Conservation (phyloP, 2,329 filamentous ascomycete species). For the Sporothrix dimorphospora region DNA sequence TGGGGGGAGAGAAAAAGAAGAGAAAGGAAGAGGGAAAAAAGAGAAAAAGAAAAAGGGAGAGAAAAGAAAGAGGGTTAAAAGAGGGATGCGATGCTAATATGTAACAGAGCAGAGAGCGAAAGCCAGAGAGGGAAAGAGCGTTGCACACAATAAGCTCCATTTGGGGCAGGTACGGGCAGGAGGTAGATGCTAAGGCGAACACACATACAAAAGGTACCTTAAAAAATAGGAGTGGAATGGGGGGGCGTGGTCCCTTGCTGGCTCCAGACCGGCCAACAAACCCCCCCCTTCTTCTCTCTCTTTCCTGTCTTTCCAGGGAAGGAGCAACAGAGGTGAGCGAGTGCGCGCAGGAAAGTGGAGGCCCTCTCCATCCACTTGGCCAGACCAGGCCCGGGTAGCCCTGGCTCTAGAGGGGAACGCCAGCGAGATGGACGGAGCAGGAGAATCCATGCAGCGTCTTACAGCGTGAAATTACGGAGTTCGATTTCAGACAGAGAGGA, state of each 20-base stretch:
- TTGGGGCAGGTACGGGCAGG: background rate
- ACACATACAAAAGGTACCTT: slow-evolving; percentile 20
- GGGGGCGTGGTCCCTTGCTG: slow-evolving; percentile 20
- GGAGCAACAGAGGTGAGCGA: slow-evolving; percentile 13
- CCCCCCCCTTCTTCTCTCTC: background rate
- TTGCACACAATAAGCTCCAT: slow-evolving; percentile 10
- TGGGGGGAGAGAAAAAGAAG: slow-evolving; percentile 16
- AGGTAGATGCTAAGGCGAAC: background rate
- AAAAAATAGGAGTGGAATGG: slow-evolving; percentile 1
- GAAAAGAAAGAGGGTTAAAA: slow-evolving; percentile 9
- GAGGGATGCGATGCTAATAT: slow-evolving; percentile 18
- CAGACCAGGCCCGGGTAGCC: slow-evolving; percentile 6
- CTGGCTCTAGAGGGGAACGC: background rate
- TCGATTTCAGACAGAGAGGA: background rate
- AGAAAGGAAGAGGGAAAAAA: background rate
- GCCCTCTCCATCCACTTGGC: background rate
- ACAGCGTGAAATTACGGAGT: slow-evolving; percentile 15
- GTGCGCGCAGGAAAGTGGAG: slow-evolving; percentile 20
- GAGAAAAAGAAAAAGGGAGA: background rate
- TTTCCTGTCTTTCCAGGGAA: slow-evolving; percentile 12
- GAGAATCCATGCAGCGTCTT: slow-evolving; percentile 4
- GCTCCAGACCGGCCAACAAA: background rate
- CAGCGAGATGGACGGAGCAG: background rate
- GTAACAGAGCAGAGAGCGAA: background rate
- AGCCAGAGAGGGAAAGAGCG: slow-evolving; percentile 21